phyloP scores from a whole-genome alignment of 139 green algal genomes.

The Micractinium sp. region DNA sequence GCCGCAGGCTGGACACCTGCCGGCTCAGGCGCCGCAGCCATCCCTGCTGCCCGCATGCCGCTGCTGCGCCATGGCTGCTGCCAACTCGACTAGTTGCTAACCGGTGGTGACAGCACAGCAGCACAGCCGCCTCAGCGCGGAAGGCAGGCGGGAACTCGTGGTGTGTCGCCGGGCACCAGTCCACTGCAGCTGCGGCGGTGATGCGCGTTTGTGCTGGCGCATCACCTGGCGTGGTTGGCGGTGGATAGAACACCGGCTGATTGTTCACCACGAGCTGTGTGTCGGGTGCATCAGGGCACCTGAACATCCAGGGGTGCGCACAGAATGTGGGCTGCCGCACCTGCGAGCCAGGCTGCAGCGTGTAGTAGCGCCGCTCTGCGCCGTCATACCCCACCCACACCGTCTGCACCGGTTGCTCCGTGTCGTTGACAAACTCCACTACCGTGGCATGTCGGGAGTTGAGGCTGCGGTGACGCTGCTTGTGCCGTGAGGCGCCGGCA shows the following conservation, averaged over 20 bases:
- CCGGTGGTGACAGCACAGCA: constrained; percentile 24
- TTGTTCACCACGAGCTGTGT: constrained; percentile 4
- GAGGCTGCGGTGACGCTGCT: constrained; percentile 15
- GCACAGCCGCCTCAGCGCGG: neutral
- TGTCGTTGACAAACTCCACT: constrained; percentile 29
- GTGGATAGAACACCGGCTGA: constrained; percentile 12
- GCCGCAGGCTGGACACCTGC: neutral
- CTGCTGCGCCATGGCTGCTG: neutral
- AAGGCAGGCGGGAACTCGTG: constrained; percentile 3
- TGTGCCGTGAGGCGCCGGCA: neutral
- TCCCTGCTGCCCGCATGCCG: neutral
- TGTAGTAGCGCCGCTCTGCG: neutral
- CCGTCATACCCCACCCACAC: constrained; percentile 5
- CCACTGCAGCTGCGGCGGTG: neutral
- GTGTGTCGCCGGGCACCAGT: constrained; percentile 3
- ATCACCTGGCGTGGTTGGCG: neutral
- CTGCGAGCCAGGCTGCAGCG: neutral
- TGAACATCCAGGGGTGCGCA: neutral
- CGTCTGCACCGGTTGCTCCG: neutral
- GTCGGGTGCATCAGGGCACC: neutral
- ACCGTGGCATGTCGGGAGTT: constrained; percentile 3
- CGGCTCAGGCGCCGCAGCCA: neutral
- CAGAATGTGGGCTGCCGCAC: constrained; percentile 27
- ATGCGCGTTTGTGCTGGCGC: neutral
- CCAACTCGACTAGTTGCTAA: neutral